Evolutionary conservation across 2,329 filamentous ascomycete genomes (phyloP), one percentile per base, ranked within the genome.

Genomic region (Hypoxylon sp.): DNA sequence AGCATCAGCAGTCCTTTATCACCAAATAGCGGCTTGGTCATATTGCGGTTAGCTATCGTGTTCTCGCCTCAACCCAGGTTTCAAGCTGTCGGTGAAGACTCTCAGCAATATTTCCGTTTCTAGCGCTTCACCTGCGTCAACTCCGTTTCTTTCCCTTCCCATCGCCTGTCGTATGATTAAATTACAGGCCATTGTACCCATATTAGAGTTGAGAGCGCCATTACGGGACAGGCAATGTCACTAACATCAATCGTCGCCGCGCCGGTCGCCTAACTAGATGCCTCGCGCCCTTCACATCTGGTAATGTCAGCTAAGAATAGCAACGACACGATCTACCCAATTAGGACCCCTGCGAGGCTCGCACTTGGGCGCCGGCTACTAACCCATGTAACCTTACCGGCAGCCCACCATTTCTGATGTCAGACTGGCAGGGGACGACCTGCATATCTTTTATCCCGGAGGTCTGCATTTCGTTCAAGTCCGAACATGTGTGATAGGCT

Each of bases 341-440:
- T 63, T 53, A 54, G 14, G 52, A 59, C 47, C 68, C 64, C 53
- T 72, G 69, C 35, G 39, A 63, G 48, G 35, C 64, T 72, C 37
- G 8, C 55, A 66, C 24, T 56, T 59, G 63, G 44, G n/a, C 63
- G 59, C 53, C 57, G 56, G 58, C 58, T 69, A 65, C 61, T 58
- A 69, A 63, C 37, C 62, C 67, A 73, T 64, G 66, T 60, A 65
- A 57, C 59, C 59, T 70, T 70, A 63, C 50, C 61, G 64, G 44
- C 46, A 65, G 46, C 61, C 65, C 64, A 64, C 63, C 66, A 63
- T 59, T 59, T 71, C 69, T 74, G 63, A 70, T 73, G 69, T 74
- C 69, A 72, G 72, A 70, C 47, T 57, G 60, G 58, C 69, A 73
- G 59, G 70, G 72, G 53, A 48, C 11, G 37, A 39, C 46, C 58